phyloP scores from a whole-genome alignment of 768 basidiomycete species.

The Rhizopogon roseolus region DNA sequence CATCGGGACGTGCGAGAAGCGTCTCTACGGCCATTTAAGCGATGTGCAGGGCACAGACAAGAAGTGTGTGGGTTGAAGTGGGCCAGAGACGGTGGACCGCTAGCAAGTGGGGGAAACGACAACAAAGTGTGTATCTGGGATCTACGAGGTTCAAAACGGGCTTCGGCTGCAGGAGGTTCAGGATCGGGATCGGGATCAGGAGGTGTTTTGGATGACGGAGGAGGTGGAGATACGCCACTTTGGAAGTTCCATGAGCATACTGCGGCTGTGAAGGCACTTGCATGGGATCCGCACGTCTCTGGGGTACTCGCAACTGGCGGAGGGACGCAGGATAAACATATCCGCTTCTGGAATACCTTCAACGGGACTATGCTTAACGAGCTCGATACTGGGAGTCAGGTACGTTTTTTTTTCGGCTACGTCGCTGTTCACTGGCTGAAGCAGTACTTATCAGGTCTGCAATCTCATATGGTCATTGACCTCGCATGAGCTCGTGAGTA shows the following conservation, averaged over 20 bases:
- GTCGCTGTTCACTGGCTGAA: neutral
- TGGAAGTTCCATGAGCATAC: constrained; percentile 97
- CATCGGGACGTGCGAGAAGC: constrained; percentile 87
- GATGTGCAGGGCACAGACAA: constrained; percentile 75
- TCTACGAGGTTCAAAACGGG: constrained; percentile 55
- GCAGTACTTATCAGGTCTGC: constrained; percentile 64
- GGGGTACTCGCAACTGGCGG: constrained; percentile 93
- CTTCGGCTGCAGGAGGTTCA: constrained; percentile 19
- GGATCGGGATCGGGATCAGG: constrained; percentile 27
- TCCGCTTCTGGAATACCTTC: constrained; percentile 93
- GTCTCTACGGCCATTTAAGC: constrained; percentile 61
- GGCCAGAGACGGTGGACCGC: constrained; percentile 48
- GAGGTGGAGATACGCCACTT: constrained; percentile 57
- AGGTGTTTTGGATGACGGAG: constrained; percentile 25
- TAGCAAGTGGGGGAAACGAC: constrained; percentile 96
- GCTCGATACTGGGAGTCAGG: constrained; percentile 95
- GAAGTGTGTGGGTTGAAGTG: constrained; percentile 96
- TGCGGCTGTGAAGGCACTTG: constrained; percentile 95
- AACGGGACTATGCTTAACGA: constrained; percentile 83
- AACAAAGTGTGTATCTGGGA: constrained; percentile 99
- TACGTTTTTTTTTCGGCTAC: constrained; percentile 23
- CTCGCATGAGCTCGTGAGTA: constrained; percentile 96
- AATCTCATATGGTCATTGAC: constrained; percentile 96
- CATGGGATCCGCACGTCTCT: constrained; percentile 94
- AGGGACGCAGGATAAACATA: constrained; percentile 98